A percentile compares a stretch with the other conserved stretches of the same genome.
These are phyloP conservation scores for Mortierella claussenii DNA, from an alignment of 192 early-diverging fungal genomes.

Conservation along the genomic window DNA sequence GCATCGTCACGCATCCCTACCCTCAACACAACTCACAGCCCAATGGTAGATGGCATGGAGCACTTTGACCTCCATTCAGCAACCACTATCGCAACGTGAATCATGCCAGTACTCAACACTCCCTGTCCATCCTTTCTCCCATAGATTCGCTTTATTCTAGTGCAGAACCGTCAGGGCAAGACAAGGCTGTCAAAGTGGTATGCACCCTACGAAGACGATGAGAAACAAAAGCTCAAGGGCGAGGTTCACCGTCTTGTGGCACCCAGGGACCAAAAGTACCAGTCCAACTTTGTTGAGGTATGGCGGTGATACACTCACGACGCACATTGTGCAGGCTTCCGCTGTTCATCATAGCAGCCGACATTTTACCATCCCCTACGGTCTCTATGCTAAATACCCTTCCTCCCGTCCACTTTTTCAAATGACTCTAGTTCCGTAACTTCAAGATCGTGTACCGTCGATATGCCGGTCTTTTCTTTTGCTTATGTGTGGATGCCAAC, in stretches of 20 bases:
- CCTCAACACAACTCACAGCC: background rate
- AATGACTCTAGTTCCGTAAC: constrained; percentile 83
- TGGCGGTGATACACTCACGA: too few species aligned
- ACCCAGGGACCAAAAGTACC: constrained; percentile 95
- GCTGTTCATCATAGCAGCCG: background rate
- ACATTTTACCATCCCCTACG: too few species aligned
- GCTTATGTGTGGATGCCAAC: constrained; percentile 98
- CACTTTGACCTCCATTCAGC: background rate
- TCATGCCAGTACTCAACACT: background rate
- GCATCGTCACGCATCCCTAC: too few species aligned
- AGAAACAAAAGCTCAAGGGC: constrained; percentile 92
- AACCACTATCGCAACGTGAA: background rate
- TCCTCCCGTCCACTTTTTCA: background rate
- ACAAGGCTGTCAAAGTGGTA: constrained; percentile 98
- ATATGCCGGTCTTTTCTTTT: constrained; percentile 99
- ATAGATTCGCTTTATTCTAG: constrained; percentile 94
- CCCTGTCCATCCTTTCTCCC: background rate
- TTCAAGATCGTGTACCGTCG: constrained; percentile 98
- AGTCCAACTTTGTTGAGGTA: constrained; percentile 98
- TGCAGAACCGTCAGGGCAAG: constrained; percentile 99
- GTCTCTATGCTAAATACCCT: too few species aligned
- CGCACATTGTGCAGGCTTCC: too few species aligned
- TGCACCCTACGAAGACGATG: constrained; percentile 91
- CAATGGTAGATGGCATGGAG: background rate
- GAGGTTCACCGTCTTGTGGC: constrained; percentile 97